Evolutionary conservation across 2,329 filamentous ascomycete species (phyloP).

Genomic region (Clonostachys sp.): DNA sequence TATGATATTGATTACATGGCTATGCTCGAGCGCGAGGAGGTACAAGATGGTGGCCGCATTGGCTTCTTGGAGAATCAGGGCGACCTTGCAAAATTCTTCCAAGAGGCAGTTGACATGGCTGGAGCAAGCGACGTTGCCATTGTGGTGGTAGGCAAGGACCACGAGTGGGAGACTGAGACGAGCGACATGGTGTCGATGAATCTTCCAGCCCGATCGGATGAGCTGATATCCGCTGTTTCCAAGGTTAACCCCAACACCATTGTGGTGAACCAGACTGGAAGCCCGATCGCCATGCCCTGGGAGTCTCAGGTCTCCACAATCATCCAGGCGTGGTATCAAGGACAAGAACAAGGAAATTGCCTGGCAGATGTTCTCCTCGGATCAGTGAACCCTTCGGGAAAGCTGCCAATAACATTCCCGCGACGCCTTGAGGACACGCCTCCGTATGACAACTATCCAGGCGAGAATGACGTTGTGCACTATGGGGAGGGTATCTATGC

Average conservation of each 20-base stretch:
- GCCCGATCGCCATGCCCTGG: slow-evolving; percentile 29
- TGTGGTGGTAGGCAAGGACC: slow-evolving; percentile 70
- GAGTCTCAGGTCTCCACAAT: not conserved
- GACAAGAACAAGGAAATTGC: slow-evolving; percentile 73
- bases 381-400: slow-evolving; percentile 52
- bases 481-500: slow-evolving; percentile 74
- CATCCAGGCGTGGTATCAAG: slow-evolving; percentile 33
- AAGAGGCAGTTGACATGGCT: slow-evolving; percentile 60
- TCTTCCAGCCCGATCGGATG: not conserved
- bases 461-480: slow-evolving; percentile 41
- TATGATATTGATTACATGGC: not conserved
- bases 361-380: slow-evolving; percentile 71
- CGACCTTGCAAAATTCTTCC: slow-evolving; percentile 62
- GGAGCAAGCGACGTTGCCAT: slow-evolving; percentile 65
- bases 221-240: not conserved
- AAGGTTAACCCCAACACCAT: slow-evolving; percentile 4
- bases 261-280: slow-evolving; percentile 14
- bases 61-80: slow-evolving; percentile 57
- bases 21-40: slow-evolving; percentile 20
- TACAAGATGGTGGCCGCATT: slow-evolving; percentile 50
- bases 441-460: slow-evolving; percentile 57
- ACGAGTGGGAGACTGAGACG: slow-evolving; percentile 54
- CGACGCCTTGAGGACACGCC: slow-evolving; percentile 45
- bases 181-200: slow-evolving; percentile 57
- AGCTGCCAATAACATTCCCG: slow-evolving; percentile 68